These are phyloP conservation scores for Nicotiana undulata DNA, from an alignment of 257 asterid genomes.

Conservation along the genomic window DNA sequence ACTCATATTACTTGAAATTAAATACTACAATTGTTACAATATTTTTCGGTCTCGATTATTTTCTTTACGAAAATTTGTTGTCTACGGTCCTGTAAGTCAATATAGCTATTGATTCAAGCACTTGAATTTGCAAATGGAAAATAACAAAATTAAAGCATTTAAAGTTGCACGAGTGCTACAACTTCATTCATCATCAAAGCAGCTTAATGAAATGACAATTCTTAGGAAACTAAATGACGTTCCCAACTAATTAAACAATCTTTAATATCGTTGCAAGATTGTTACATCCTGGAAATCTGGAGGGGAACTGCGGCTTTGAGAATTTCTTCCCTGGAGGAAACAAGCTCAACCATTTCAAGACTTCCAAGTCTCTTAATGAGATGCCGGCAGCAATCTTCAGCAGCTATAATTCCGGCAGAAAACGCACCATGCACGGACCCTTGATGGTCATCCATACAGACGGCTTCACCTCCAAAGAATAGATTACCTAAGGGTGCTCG, in stretches of 20 bases:
- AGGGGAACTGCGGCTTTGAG: constrained; percentile 64
- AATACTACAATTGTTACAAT: too few species aligned
- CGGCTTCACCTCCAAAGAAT: constrained; percentile 97
- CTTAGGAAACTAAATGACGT: not conserved
- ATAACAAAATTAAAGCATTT: not conserved
- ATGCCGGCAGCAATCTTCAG: constrained; percentile 65
- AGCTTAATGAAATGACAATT: not conserved
- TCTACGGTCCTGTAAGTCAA: too few species aligned
- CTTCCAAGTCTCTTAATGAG: constrained; percentile 52
- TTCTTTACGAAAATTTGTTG: too few species aligned
- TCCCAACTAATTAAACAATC: not conserved
- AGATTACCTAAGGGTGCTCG: constrained; percentile 81
- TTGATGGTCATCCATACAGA: constrained; percentile 68
- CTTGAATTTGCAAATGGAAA: not conserved
- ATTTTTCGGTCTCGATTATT: too few species aligned
- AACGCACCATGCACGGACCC: constrained; percentile 98
- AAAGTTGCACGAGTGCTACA: not conserved
- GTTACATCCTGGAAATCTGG: constrained; percentile 77
- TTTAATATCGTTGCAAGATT: not conserved
- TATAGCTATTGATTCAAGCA: not conserved
- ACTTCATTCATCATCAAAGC: not conserved
- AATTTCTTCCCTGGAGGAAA: constrained; percentile 62
- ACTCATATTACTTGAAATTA: too few species aligned
- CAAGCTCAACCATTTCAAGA: constrained; percentile 45
- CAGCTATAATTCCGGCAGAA: constrained; percentile 88